Percentiles rank a stretch among this genome's conserved stretches.
phyloP scores from a whole-genome alignment of 2,329 filamentous ascomycete genomes.

The Pseudopyricularia javanii region DNA sequence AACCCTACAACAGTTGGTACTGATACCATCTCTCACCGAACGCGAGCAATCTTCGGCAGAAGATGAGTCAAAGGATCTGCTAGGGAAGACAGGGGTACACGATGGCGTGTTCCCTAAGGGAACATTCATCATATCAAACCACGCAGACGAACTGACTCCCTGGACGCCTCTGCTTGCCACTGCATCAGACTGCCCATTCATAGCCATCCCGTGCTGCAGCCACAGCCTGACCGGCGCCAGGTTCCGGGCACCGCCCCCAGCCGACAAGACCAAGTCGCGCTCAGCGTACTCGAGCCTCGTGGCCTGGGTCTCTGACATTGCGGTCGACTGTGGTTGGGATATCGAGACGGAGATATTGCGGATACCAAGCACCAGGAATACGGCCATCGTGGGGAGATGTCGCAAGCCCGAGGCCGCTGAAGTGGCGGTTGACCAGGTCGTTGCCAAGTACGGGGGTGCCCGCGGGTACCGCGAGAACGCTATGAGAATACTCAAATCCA shows the following conservation, averaged over 20 bases:
- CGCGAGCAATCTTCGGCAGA: neutral
- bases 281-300: slow-evolving; percentile 80
- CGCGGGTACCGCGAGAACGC: slow-evolving; percentile 48
- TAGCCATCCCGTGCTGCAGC: slow-evolving; percentile 92
- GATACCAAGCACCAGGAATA: slow-evolving; percentile 87
- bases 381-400: slow-evolving; percentile 60
- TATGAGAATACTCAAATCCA: slow-evolving; percentile 45
- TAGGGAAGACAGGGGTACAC: slow-evolving; percentile 17
- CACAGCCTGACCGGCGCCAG: slow-evolving; percentile 67
- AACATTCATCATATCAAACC: slow-evolving; percentile 93
- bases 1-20: slow-evolving; percentile 30
- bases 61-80: neutral
- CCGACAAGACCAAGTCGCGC: slow-evolving; percentile 32
- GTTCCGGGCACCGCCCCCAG: slow-evolving; percentile 55
- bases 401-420: slow-evolving; percentile 15
- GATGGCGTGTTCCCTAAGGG: slow-evolving; percentile 56
- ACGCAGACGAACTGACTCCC: slow-evolving; percentile 88
- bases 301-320: slow-evolving; percentile 60
- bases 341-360: slow-evolving; percentile 76
- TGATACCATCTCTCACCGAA: slow-evolving; percentile 32
- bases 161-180: slow-evolving; percentile 88
- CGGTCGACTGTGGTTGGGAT: slow-evolving; percentile 58
- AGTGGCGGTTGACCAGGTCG: slow-evolving; percentile 28
- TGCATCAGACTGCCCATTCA: slow-evolving; percentile 65
- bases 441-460: slow-evolving; percentile 40